These are phyloP conservation scores for Blastobotrys raffinosifermentans DNA, from an alignment of 1,139 yeast species.

Conservation along the genomic window DNA sequence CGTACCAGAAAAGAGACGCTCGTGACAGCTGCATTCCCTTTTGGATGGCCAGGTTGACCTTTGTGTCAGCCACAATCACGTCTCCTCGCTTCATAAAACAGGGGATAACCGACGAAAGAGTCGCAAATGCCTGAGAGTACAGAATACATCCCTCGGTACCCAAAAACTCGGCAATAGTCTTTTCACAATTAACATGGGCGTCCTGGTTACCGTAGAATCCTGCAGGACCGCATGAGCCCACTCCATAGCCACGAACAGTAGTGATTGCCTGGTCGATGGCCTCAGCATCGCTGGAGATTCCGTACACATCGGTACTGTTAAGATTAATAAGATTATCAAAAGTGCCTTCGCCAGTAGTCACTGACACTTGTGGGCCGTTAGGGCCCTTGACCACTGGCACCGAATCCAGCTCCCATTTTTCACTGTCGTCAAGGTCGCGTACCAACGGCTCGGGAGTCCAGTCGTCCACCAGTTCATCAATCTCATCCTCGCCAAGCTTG, in stretches of 20 bases:
- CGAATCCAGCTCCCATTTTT: constrained; percentile 55
- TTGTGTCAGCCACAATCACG: constrained; percentile 79
- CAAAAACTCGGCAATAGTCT: constrained; percentile 65
- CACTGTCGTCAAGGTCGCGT: constrained; percentile 45
- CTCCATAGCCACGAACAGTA: constrained; percentile 70
- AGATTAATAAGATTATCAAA: constrained; percentile 29
- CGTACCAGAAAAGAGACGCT: constrained; percentile 69
- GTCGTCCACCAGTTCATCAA: constrained; percentile 78
- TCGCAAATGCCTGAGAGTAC: constrained; percentile 89
- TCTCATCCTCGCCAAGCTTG: constrained; percentile 56
- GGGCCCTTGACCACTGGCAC: constrained; percentile 61
- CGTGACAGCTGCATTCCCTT: constrained; percentile 85
- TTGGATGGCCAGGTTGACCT: constrained; percentile 71
- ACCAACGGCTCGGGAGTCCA: constrained; percentile 90
- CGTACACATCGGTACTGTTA: constrained; percentile 42
- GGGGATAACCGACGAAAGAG: constrained; percentile 94
- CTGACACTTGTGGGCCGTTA: constrained; percentile 46
- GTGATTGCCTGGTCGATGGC: constrained; percentile 53
- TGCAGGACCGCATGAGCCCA: constrained; percentile 98
- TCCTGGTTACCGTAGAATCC: constrained; percentile 96
- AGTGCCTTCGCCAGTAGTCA: constrained; percentile 26
- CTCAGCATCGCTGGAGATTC: constrained; percentile 50
- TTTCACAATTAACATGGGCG: constrained; percentile 76
- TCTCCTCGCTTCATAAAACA: constrained; percentile 96
- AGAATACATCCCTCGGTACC: constrained; percentile 74